Base-by-base conservation (phyloP, 2,329 filamentous ascomycete genomes). In the Trichoderma lentiforme region DNA sequence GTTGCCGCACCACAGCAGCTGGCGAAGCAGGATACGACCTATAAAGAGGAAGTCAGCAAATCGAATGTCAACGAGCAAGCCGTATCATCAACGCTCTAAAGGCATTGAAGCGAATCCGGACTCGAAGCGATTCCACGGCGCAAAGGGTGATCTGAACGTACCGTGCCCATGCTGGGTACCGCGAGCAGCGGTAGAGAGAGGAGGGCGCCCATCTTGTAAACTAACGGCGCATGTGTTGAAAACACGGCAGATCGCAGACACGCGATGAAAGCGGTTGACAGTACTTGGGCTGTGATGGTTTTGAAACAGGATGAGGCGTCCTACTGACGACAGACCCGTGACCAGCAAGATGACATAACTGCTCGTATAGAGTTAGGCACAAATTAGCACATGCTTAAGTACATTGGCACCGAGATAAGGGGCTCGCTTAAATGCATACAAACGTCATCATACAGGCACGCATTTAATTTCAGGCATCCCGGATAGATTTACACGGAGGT, bases 1-100 rank as follows among this genome's bases (percentile, higher is more conserved):
- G 96, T 98, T 60, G 96, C 95, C 32, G 96, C 96, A 80, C 96
- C 96, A 81, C 96, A 99, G 84, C 96, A 99, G 78, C 94, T 98
- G 74, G 92, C 94, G 74, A 86, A 92, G 76, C 94, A 91, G 57
- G 92, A 94, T 76, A 93, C 80, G 74, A 97, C 78, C 93, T 95
- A 78, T 76, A 73, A 2, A 18, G 5, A 5, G 28, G 15, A 62
- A 34, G 34, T 60, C 51, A 56, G 61, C 60, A 43, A 62, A 30
- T 9, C 30, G 28, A 26, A 57, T 11, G 32, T 57, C 43, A 39
- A 36, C 58, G 30, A 65, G 36, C n/a, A 18, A 47, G n/a, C 9
- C 30, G 18, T 12, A 53, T 34, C 24, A 11, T 21, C 26, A 26
- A 9, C 9, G 30, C 26, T 34, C 21, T 6, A 34, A 66, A 58